Conservation (phyloP, 257 asterid species). For the Lantana camara region DNA sequence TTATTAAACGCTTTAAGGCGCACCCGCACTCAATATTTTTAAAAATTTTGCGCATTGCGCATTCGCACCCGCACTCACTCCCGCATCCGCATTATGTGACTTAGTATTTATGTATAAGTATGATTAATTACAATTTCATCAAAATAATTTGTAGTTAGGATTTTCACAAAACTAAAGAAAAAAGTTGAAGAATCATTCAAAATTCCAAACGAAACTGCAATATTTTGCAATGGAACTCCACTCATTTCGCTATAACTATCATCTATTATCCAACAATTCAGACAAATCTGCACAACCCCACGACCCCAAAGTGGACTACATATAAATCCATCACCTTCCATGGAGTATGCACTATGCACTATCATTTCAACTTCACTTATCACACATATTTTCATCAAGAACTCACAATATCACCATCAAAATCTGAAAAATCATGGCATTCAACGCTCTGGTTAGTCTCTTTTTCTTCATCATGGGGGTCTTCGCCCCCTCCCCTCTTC, state of each 20-base stretch:
- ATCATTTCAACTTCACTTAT: background rate
- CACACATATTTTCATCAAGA: background rate
- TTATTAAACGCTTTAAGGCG: too few species aligned
- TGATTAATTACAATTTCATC: too few species aligned
- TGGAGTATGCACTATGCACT: too few species aligned
- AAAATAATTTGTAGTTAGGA: too few species aligned
- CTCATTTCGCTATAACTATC: conserved; percentile 6
- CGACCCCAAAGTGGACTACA: background rate
- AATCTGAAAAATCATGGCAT: conserved; percentile 23
- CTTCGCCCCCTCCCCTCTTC: too few species aligned
- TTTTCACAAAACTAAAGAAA: too few species aligned
- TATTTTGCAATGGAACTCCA: conserved; percentile 1
- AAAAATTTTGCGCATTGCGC: too few species aligned
- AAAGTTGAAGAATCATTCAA: background rate
- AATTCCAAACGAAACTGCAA: background rate
- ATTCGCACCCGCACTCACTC: too few species aligned
- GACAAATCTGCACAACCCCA: background rate
- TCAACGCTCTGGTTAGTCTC: conserved; percentile 25
- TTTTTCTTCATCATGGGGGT: too few species aligned
- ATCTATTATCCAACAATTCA: background rate
- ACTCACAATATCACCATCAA: background rate
- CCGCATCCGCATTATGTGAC: too few species aligned
- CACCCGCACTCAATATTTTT: too few species aligned
- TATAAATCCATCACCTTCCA: background rate
- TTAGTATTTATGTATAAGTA: too few species aligned